Conservation (phyloP, 805 yeast species). For the Nakazawaea holstii region DNA sequence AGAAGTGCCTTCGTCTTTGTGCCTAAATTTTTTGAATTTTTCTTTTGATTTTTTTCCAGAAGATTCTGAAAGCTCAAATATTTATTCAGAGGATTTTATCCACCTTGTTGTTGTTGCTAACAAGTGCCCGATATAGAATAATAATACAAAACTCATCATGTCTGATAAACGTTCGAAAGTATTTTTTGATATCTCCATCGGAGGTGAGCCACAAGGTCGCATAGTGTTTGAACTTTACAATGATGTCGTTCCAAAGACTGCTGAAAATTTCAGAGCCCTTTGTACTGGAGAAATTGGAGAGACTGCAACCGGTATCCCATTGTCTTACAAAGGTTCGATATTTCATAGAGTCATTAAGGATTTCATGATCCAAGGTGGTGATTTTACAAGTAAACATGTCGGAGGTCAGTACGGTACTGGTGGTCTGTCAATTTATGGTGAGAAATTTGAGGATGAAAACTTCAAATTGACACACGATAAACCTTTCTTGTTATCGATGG, state of each 20-base stretch:
- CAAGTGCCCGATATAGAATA: background rate
- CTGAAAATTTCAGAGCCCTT: conserved; percentile 83
- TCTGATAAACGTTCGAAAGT: conserved; percentile 41
- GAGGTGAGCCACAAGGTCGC: conserved; percentile 65
- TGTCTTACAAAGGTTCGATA: conserved; percentile 75
- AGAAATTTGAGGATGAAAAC: conserved; percentile 86
- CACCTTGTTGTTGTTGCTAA: too few species aligned
- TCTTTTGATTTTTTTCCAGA: background rate
- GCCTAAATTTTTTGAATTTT: too few species aligned
- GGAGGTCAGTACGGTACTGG: conserved; percentile 59
- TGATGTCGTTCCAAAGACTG: conserved; percentile 80
- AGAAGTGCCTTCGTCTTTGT: too few species aligned
- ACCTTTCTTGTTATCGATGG: conserved; percentile 93
- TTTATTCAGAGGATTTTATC: too few species aligned
- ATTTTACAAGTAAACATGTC: conserved; percentile 49
- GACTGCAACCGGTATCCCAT: conserved; percentile 55
- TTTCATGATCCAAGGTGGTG: conserved; percentile 96
- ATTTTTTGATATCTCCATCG: conserved; percentile 75
- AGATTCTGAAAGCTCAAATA: background rate
- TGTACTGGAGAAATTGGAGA: conserved; percentile 85
- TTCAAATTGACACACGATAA: conserved; percentile 69
- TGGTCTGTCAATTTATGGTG: conserved; percentile 80
- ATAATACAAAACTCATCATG: background rate
- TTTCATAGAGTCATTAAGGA: conserved; percentile 89
- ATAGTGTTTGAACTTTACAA: conserved; percentile 68